A percentile compares a stretch with the other conserved stretches of the same genome.
These are phyloP conservation scores for Calonectria pauciramosa DNA, from an alignment of 2,329 filamentous ascomycete genomes.

Conservation along the genomic window DNA sequence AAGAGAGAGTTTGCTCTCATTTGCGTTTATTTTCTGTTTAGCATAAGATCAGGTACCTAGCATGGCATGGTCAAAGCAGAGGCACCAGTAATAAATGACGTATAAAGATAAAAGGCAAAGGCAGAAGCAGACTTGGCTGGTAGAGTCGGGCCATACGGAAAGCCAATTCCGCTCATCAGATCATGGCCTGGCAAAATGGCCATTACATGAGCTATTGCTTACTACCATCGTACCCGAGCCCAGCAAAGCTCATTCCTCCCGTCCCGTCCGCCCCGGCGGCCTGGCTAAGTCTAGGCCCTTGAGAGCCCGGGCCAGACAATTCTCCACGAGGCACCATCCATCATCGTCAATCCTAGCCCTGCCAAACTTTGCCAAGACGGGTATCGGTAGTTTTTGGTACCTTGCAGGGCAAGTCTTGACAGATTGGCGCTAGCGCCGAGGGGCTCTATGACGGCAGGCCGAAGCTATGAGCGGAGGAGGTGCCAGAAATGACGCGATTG, in stretches of 20 bases:
- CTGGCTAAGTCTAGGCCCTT: background rate
- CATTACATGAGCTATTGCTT: background rate
- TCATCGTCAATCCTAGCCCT: background rate
- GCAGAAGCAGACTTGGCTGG: background rate
- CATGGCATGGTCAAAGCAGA: background rate
- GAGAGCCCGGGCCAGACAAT: background rate
- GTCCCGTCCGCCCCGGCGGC: no score
- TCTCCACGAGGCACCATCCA: background rate
- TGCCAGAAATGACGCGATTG: background rate
- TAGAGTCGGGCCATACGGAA: background rate
- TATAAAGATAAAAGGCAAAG: no score
- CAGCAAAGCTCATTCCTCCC: background rate
- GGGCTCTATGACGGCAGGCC: background rate
- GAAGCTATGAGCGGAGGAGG: background rate
- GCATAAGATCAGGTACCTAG: background rate
- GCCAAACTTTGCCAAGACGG: slow-evolving; percentile 12
- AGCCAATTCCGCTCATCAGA: background rate
- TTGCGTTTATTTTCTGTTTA: background rate
- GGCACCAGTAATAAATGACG: no score
- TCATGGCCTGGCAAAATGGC: background rate
- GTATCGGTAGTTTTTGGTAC: slow-evolving; percentile 8
- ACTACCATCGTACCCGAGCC: background rate
- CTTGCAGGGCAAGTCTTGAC: background rate
- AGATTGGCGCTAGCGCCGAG: background rate
- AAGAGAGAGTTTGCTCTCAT: background rate